Conservation (phyloP, 371 early-diverging fungal species). For the Capillidium rhysosporum region DNA sequence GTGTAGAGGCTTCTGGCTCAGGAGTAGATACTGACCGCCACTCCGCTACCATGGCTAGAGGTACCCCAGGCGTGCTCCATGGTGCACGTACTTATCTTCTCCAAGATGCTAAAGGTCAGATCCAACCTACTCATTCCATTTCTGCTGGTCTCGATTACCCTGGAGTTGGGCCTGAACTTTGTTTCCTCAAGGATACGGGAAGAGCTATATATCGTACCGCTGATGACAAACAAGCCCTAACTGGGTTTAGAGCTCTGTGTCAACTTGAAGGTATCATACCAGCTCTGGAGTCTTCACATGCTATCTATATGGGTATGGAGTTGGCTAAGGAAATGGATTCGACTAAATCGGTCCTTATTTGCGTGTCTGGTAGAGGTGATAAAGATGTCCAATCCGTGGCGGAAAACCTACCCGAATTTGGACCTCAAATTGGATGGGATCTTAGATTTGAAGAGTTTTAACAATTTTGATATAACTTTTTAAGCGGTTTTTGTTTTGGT, state of each 20-base stretch:
- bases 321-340: slow-evolving; percentile 52
- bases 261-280: slow-evolving; percentile 89
- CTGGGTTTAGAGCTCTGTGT: slow-evolving; percentile 69
- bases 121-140: slow-evolving; percentile 84
- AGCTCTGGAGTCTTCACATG: slow-evolving; percentile 88
- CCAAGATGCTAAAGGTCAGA: slow-evolving; percentile 86
- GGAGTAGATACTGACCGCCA: slow-evolving; percentile 69
- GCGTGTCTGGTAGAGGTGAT: slow-evolving; percentile 89
- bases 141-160: slow-evolving; percentile 94
- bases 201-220: slow-evolving; percentile 73
- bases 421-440: slow-evolving; percentile 85
- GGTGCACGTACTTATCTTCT: slow-evolving; percentile 85
- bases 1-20: slow-evolving; percentile 87
- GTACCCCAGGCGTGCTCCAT: slow-evolving; percentile 86
- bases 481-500: too few species aligned
- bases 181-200: slow-evolving; percentile 69
- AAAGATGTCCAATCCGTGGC: slow-evolving; percentile 91
- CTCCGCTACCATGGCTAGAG: slow-evolving; percentile 73
- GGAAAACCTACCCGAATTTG: slow-evolving; percentile 71
- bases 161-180: slow-evolving; percentile 93
- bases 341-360: slow-evolving; percentile 71
- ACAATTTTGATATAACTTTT: too few species aligned
- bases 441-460: slow-evolving; percentile 23
- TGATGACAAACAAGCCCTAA: slow-evolving; percentile 68
- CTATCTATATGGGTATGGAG: slow-evolving; percentile 59